A percentile compares a stretch with the other conserved stretches of the same genome.
Conservation (phyloP, 129 eudicot species). For the Pseudognaphalium luteoalbum region DNA sequence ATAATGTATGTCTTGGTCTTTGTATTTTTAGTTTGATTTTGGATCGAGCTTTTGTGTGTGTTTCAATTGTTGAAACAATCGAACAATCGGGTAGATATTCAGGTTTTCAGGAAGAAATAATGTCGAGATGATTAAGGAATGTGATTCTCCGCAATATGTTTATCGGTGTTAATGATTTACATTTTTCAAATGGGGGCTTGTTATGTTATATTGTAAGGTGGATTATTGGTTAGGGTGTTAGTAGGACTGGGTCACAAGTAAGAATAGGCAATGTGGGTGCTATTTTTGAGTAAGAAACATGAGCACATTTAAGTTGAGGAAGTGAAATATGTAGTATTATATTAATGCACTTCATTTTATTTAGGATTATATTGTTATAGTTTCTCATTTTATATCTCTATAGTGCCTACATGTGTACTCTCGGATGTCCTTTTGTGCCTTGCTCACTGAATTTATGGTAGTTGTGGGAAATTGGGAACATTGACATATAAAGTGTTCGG, state of each 20-base stretch:
- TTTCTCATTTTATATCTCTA: neutral
- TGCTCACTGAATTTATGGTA: neutral
- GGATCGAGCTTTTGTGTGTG: neutral
- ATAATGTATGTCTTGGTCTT: no score
- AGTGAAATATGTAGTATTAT: neutral
- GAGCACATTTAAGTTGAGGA: neutral
- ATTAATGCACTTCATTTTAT: neutral
- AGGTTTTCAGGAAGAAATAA: no score
- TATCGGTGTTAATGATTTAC: neutral
- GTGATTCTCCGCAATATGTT: neutral
- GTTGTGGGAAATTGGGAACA: neutral
- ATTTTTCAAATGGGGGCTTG: neutral
- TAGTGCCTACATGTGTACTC: neutral
- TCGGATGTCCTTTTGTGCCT: neutral
- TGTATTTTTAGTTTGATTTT: neutral
- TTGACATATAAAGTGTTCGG: neutral
- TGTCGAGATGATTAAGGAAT: neutral
- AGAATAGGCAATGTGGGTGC: no score
- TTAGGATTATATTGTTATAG: no score
- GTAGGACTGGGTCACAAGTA: neutral
- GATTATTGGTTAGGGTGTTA: neutral
- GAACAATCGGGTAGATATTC: neutral
- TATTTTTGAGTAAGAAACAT: neutral
- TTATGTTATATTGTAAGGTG: neutral
- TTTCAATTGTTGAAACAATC: neutral